These are phyloP conservation scores for Neurospora discreta DNA, from an alignment of 495 filamentous ascomycete genomes.

Conservation along the genomic window DNA sequence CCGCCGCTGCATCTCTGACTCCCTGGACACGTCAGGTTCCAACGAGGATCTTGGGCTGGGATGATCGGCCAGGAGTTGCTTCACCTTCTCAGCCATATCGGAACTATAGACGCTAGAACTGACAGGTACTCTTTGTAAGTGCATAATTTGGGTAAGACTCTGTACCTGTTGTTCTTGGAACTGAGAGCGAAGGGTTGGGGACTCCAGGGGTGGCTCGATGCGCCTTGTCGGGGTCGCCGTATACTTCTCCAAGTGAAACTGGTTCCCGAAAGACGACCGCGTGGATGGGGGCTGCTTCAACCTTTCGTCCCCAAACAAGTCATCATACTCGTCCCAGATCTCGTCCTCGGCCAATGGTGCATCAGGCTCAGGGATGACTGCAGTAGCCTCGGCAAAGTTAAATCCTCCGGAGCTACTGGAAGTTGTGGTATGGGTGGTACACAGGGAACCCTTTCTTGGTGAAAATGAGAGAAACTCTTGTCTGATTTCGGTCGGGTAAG, in stretches of 20 bases:
- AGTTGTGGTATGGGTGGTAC: constrained; percentile 45
- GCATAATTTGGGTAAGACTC: constrained; percentile 22
- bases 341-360: constrained; percentile 67
- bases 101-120: constrained; percentile 31
- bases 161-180: constrained; percentile 11
- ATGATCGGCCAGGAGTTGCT: constrained; percentile 27
- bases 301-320: constrained; percentile 59
- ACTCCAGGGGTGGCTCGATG: constrained; percentile 26
- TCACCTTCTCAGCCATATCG: constrained; percentile 36
- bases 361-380: constrained; percentile 46
- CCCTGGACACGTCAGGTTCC: not conserved
- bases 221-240: not conserved
- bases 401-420: constrained; percentile 53
- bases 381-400: constrained; percentile 44
- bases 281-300: constrained; percentile 37
- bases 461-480: constrained; percentile 63
- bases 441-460: constrained; percentile 55
- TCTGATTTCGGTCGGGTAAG: constrained; percentile 4
- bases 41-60: constrained; percentile 30
- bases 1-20: not conserved
- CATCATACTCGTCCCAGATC: constrained; percentile 91
- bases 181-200: constrained; percentile 24
- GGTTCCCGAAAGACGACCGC: constrained; percentile 31
- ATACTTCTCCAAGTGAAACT: constrained; percentile 34
- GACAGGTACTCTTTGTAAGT: constrained; percentile 18